A percentile compares a stretch with the other conserved stretches of the same genome.
Evolutionary conservation across 495 filamentous ascomycete species (phyloP).

Genomic region (Lineolata rhizophorae): DNA sequence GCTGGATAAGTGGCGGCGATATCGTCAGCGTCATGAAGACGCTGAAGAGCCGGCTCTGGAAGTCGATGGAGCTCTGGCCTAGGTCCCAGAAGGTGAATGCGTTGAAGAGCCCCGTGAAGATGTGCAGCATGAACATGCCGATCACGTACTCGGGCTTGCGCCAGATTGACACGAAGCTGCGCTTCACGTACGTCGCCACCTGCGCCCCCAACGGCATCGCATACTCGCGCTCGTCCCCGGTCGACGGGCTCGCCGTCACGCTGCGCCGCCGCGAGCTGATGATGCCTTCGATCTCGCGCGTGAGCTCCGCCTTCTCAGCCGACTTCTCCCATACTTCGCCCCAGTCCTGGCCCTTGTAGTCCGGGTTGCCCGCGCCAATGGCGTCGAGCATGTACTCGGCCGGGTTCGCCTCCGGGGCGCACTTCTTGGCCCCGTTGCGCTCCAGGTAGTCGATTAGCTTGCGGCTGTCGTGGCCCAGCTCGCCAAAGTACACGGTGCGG

Average conservation of each 20-base stretch:
- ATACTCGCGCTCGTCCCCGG: constrained; percentile 9
- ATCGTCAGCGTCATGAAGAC: constrained; percentile 54
- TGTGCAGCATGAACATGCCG: constrained; percentile 35
- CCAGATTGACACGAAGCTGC: constrained; percentile 12
- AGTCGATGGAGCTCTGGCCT: constrained; percentile 32
- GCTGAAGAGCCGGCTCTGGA: constrained; percentile 43
- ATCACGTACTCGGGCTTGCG: constrained; percentile 11
- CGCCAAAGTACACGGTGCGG: constrained; percentile 50
- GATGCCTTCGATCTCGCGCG: constrained; percentile 12
- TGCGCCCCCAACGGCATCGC: constrained; percentile 12
- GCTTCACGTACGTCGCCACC: constrained; percentile 8
- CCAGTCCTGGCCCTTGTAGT: constrained; percentile 40
- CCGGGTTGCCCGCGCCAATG: constrained; percentile 40
- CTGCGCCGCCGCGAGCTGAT: constrained; percentile 5
- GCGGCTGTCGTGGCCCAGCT: constrained; percentile 29
- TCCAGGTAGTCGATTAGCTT: constrained; percentile 42
- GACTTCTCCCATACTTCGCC: constrained; percentile 34
- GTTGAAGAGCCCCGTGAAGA: constrained; percentile 40
- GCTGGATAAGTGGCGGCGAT: constrained; percentile 37
- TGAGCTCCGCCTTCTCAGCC: constrained; percentile 15
- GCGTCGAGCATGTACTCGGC: constrained; percentile 51
- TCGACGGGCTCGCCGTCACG: constrained; percentile 2
- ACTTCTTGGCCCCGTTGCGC: constrained; percentile 34
- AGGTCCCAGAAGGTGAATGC: constrained; percentile 44
- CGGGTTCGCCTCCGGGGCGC: constrained; percentile 34